phyloP scores from a whole-genome alignment of 768 basidiomycete species.

The Mycena maculata region DNA sequence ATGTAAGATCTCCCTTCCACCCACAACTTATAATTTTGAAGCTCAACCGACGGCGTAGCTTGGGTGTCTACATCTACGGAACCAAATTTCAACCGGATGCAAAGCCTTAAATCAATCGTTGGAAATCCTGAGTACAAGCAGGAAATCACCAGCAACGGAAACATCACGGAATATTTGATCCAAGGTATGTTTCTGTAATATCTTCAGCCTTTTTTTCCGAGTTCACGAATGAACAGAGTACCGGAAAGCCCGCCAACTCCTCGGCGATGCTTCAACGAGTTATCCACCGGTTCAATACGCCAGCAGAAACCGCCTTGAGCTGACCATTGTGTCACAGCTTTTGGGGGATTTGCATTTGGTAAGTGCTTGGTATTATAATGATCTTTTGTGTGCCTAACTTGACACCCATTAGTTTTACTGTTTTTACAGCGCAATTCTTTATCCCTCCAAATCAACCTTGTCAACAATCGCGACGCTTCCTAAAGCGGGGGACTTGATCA shows the following conservation, averaged over 20 bases:
- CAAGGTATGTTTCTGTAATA: not conserved
- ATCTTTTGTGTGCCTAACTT: not conserved
- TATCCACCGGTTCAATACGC: constrained; percentile 12
- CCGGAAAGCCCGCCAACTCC: not conserved
- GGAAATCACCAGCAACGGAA: constrained; percentile 3
- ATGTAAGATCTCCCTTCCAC: not conserved
- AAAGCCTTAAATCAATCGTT: constrained; percentile 2
- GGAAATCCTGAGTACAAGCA: constrained; percentile 2
- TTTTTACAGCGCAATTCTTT: constrained; percentile 43
- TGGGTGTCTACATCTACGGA: constrained; percentile 11
- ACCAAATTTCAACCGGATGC: constrained; percentile 14
- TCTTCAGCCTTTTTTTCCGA: not conserved
- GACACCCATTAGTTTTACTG: constrained; percentile 47
- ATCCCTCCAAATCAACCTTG: constrained; percentile 50
- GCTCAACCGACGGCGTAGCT: not conserved
- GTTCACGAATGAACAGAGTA: constrained; percentile 5
- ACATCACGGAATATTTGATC: constrained; percentile 5
- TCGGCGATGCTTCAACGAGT: constrained; percentile 6
- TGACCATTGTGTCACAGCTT: not conserved
- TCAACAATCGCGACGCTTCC: constrained; percentile 51
- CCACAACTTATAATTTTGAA: too few relatives aligned
- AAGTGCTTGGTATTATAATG: not conserved
- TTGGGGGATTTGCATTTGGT: constrained; percentile 28
- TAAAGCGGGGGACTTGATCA: constrained; percentile 32
- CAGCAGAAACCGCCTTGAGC: not conserved